Percentiles rank a stretch among this genome's conserved stretches.
phyloP scores from a whole-genome alignment of 768 basidiomycete genomes.

The Auricularia sp. region DNA sequence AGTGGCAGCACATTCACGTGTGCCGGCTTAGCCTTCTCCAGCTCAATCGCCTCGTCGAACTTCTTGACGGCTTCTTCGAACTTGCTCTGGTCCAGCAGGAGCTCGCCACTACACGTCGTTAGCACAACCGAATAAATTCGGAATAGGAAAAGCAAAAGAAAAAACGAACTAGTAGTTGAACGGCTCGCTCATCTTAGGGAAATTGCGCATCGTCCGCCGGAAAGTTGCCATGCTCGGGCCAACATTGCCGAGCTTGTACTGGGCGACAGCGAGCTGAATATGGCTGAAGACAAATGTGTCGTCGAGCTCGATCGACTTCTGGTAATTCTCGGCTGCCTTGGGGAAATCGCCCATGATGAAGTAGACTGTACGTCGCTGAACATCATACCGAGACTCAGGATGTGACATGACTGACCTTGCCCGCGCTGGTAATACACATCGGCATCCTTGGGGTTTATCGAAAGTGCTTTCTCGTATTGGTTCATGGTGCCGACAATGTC shows the following conservation, averaged over 20 bases:
- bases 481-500: constrained; percentile 73
- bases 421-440: constrained; percentile 99
- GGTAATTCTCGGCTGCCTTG: constrained; percentile 84
- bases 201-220: constrained; percentile 69
- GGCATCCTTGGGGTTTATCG: constrained; percentile 71
- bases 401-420: constrained; percentile 46
- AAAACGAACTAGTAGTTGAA: constrained; percentile 83
- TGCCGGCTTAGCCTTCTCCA: constrained; percentile 66
- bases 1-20: constrained; percentile 72
- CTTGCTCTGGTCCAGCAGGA: constrained; percentile 82
- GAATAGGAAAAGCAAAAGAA: not conserved
- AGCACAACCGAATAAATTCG: too few relatives aligned
- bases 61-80: constrained; percentile 84
- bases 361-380: constrained; percentile 44
- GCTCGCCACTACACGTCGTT: constrained; percentile 59
- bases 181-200: constrained; percentile 82
- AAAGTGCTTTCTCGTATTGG: constrained; percentile 84
- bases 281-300: constrained; percentile 89
- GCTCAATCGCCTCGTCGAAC: constrained; percentile 84
- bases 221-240: constrained; percentile 85
- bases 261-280: constrained; percentile 93
- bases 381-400: not conserved
- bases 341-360: constrained; percentile 91
- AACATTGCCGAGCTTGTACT: constrained; percentile 79
- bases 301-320: constrained; percentile 80